phyloP scores from a whole-genome alignment of 192 early-diverging fungal species.

The Podila epicladia region DNA sequence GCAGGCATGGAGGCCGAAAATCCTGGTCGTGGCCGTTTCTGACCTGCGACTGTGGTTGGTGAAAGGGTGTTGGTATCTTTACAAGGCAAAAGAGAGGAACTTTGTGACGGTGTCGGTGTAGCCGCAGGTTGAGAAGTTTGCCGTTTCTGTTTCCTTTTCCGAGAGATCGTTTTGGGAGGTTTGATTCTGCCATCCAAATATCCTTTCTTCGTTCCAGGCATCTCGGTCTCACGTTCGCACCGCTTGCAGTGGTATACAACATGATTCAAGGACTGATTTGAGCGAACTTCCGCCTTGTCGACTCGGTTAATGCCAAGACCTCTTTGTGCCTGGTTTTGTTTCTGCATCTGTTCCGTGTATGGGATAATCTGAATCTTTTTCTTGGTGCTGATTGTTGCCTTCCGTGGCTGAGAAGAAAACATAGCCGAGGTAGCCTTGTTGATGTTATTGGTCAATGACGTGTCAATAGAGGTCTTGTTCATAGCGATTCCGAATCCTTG shows the following conservation, averaged over 20 bases:
- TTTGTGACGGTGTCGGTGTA: neutral
- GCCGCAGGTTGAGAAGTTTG: neutral
- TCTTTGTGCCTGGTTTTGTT: conserved; percentile 13
- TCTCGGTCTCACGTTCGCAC: conserved; percentile 45
- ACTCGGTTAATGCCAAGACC: neutral
- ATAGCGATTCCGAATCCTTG: neutral
- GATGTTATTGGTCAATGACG: neutral
- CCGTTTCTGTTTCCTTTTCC: conserved; percentile 7
- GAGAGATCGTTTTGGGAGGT: conserved; percentile 19
- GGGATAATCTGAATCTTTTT: conserved; percentile 33
- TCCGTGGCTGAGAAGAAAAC: too few relatives aligned
- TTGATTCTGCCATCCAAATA: conserved; percentile 23
- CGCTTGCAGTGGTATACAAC: conserved; percentile 48
- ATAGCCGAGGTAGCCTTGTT: neutral
- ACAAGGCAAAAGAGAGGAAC: neutral
- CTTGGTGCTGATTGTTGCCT: neutral
- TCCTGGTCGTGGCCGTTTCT: conserved; percentile 1
- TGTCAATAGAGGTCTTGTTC: neutral
- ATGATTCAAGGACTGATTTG: conserved; percentile 38
- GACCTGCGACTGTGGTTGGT: neutral
- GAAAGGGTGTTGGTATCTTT: neutral
- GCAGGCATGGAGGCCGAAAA: conserved; percentile 11
- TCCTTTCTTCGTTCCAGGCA: conserved; percentile 39
- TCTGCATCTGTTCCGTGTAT: conserved; percentile 16
- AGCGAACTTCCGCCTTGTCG: conserved; percentile 24